Evolutionary conservation across 2,329 filamentous ascomycete species (phyloP), one percentile per base, ranked within the genome.

Genomic region (Cytospora mali): DNA sequence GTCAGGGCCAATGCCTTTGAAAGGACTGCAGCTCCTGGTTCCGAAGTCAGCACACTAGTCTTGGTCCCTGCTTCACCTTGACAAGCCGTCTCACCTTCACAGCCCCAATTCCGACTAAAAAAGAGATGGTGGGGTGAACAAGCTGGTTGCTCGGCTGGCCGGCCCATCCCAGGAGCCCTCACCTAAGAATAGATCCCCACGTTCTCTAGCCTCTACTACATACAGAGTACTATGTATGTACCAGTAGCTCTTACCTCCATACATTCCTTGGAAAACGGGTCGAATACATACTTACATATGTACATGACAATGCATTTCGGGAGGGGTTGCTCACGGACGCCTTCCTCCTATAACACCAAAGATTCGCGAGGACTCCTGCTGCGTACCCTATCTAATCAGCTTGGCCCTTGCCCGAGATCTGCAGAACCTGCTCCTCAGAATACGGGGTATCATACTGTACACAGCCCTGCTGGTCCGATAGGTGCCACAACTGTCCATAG

Each of bases 101-200:
- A 54, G 57, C 57, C 57, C 48, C 57, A 54, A 33, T 23, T 35
- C 50, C 31, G 50, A 35, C 54, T 21, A 18, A 27, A 60, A 60
- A 60, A 60, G 50, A 46, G 49, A 53, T 59, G 58, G 50, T 60
- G 58, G 58, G 58, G 50, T 60, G 58, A 21, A 60, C 50, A 49
- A 54, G 50, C 58, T 60, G 58, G 13, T 39, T 14, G 35, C 3
- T 18, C 16, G 35, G 35, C 35, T 6, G 28, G 50, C 35, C 46
- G 58, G 58, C 53, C 58, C 48, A 60, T 60, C 58, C 58, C 39
- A n/a, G 18, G 39, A n/a, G 6, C 9, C 10, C 42, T 60, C 50
- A 25, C 35, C 58, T 60, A 60, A 60, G 58, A 60, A 60, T 60
- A 60, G 58, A 51, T 54, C 58, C 58, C 58, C 58, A 60, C 58